Evolutionary conservation across 108 stramenopile genomes (phyloP), one percentile per base, ranked within the genome.

Genomic region (Aurantiochytrium sp.): DNA sequence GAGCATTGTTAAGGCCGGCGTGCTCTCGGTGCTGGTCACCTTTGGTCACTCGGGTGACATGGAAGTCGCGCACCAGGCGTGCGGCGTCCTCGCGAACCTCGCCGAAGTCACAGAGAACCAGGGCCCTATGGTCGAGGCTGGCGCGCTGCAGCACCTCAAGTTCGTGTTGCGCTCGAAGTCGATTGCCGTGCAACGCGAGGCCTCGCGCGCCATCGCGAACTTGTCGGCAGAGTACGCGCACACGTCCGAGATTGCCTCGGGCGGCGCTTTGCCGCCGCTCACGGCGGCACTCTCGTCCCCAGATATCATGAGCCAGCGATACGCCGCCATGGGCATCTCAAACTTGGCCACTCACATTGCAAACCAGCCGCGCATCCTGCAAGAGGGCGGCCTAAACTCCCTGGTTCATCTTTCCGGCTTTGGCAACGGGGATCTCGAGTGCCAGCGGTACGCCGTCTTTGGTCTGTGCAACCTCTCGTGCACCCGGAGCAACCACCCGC

Each of bases 61-160:
- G 32, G 94, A 94, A 89, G 87, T 92, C 10, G 91, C 91, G 3
- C 94, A 94, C 87, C 94, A 94, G 86, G 55, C 73, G 21, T 88
- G 92, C 42, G 94, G 94, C 45, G 92, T 94, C 1, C 87, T 94
- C 31, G 94, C 94, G 19, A 94, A 94, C 86, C 86, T 94, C 32
- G 94, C 93, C 22, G 94, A 94, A 59, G 91, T 92, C 32, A 53
- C 90, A 52, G 94, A 94, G 86, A 94, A 94, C 89, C 94, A 94
- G 86, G 90, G 91, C 41, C 50, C 69, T 30, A 94, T 94, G 93
- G 93, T 93, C 19, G 94, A 94, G 55, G 68, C 89, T 8, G 94
- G 94, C 37, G 87, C 94, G 4, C 89, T 96, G 55, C 96, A 95
- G 85, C 95, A 96, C 88, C 91, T 96, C 31, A 95, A 96, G 89